Conservation (phyloP, 2,329 filamentous ascomycete species). For the Hymenoscyphus repandus region DNA sequence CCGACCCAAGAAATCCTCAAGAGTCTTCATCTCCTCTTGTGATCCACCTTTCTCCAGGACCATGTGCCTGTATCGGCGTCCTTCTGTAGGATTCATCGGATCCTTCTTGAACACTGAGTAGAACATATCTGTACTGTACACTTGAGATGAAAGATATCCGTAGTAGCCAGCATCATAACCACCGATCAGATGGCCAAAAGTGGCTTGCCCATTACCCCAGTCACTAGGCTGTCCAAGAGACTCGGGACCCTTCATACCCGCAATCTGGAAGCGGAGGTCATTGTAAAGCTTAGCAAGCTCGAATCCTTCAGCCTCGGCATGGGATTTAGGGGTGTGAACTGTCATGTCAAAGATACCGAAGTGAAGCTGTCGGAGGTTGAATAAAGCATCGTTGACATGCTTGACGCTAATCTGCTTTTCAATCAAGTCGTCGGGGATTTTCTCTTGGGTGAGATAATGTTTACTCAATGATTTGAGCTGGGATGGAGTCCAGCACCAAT, state of each 20-base stretch:
- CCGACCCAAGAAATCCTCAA: conserved; percentile 73
- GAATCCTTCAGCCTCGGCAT: conserved; percentile 61
- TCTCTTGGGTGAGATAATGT: conserved; percentile 66
- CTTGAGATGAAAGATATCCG: conserved; percentile 67
- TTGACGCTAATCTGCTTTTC: conserved; percentile 70
- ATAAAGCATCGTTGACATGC: conserved; percentile 74
- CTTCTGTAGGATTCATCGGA: conserved; percentile 71
- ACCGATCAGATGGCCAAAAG: conserved; percentile 76
- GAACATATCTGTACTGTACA: conserved; percentile 86
- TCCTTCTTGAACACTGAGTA: conserved; percentile 71
- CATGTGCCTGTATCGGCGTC: conserved; percentile 70
- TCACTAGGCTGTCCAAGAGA: conserved; percentile 46
- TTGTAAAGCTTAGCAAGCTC: conserved; percentile 67
- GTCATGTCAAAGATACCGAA: conserved; percentile 84
- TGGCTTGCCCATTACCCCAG: conserved; percentile 75
- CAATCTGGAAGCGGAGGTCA: conserved; percentile 64
- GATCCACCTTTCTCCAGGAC: conserved; percentile 74
- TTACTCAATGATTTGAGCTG: conserved; percentile 63
- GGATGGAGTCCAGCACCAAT: conserved; percentile 68
- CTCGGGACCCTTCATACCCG: conserved; percentile 70
- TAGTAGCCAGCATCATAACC: conserved; percentile 87
- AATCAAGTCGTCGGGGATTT: conserved; percentile 70
- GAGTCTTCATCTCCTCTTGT: conserved; percentile 74
- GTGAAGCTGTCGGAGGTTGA: conserved; percentile 73
- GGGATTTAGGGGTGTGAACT: conserved; percentile 65